Conservation (phyloP, 176 grass and related monocot species). For the Oryza glumipatula region DNA sequence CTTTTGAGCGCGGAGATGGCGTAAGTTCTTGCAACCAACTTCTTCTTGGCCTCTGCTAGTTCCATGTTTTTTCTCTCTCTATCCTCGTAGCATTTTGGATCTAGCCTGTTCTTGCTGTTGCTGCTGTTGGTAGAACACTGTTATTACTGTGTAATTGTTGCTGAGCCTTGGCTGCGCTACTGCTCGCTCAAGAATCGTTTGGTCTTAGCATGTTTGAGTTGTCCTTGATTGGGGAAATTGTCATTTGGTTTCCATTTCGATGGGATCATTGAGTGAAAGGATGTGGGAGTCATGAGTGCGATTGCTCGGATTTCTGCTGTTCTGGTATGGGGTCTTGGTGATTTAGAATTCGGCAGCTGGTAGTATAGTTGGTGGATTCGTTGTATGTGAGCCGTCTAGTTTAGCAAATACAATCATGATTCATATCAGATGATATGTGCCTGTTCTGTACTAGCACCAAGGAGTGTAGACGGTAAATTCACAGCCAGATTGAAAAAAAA, state of each 20-base stretch:
- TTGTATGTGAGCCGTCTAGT: neutral
- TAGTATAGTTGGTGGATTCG: neutral
- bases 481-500: neutral
- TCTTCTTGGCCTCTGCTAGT: neutral
- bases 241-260: neutral
- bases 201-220: neutral
- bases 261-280: neutral
- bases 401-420: neutral
- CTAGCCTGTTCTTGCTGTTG: neutral
- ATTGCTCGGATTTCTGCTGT: neutral
- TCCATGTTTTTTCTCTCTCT: neutral
- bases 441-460: neutral
- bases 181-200: neutral
- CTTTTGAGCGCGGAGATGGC: neutral
- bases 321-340: neutral
- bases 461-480: neutral
- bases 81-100: neutral
- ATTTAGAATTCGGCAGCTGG: neutral
- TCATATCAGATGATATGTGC: neutral
- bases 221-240: neutral
- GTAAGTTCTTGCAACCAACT: neutral
- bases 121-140: neutral
- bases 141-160: neutral
- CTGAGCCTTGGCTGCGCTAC: neutral
- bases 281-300: neutral